Evolutionary conservation across 768 basidiomycete species (phyloP).

Genomic region (Leccinum boreale): DNA sequence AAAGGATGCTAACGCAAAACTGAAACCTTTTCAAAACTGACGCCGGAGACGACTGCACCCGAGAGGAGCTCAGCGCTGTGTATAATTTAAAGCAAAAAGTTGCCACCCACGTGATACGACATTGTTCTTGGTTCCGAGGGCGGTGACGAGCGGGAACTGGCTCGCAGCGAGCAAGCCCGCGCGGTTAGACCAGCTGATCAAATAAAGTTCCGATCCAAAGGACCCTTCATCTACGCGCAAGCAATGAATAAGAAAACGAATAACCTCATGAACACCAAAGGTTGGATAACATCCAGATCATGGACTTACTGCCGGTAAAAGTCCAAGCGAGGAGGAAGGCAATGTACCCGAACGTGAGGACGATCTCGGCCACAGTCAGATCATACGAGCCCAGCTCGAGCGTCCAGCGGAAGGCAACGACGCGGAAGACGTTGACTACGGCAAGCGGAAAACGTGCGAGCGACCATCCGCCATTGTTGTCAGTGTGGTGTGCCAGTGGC

Average conservation of each 20-base stretch:
- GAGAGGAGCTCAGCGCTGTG: not conserved
- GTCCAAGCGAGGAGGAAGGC: conserved; percentile 42
- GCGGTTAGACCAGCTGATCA: conserved; percentile 28
- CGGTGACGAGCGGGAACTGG: conserved; percentile 43
- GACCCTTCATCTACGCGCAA: conserved; percentile 1
- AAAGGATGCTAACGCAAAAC: not conserved
- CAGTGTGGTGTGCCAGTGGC: not conserved
- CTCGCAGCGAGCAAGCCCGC: conserved; percentile 31
- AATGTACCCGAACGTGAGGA: conserved; percentile 47
- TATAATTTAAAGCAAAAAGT: too few relatives aligned
- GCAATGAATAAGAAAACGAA: not conserved
- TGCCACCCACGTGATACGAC: conserved; percentile 34
- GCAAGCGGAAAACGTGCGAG: conserved; percentile 37
- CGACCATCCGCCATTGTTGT: conserved; percentile 33
- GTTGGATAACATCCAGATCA: not conserved
- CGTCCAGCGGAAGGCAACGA: conserved; percentile 47
- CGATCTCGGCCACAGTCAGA: conserved; percentile 41
- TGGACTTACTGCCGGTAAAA: conserved; percentile 43
- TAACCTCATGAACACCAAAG: not conserved
- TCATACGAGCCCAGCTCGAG: conserved; percentile 42
- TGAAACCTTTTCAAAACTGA: conserved; percentile 27
- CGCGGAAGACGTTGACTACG: conserved; percentile 41
- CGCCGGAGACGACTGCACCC: conserved; percentile 25
- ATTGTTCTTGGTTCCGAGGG: conserved; percentile 50
- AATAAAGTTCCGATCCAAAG: conserved; percentile 7